Evolutionary conservation across 306 rosid genomes (phyloP).

Genomic region (Cajanus cajan): DNA sequence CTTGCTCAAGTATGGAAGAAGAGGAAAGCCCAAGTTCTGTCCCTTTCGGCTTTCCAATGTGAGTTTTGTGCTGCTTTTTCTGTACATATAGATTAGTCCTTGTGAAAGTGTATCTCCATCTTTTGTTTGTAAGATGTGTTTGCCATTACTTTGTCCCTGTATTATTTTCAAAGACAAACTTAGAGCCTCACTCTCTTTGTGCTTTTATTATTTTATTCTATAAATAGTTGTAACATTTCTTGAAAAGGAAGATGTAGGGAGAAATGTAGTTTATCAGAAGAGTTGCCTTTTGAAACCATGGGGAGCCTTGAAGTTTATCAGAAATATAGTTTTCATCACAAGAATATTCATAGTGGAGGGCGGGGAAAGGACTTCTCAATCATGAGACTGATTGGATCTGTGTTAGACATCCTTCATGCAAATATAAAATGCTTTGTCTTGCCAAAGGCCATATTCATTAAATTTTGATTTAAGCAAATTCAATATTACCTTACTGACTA

Average conservation of each 20-base stretch:
- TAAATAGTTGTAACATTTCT: constrained; percentile 12
- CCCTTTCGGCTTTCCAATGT: constrained; percentile 97
- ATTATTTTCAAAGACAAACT: constrained; percentile 11
- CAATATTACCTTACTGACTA: constrained; percentile 4
- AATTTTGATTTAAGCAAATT: not conserved
- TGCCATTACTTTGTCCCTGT: not conserved
- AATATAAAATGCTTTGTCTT: constrained; percentile 7
- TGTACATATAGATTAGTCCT: constrained; percentile 7
- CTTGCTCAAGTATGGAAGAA: constrained; percentile 98
- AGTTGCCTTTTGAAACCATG: too few species aligned
- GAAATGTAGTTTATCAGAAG: too few species aligned
- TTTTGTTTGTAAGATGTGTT: not conserved
- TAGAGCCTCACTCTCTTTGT: constrained; percentile 3
- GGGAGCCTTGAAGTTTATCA: not conserved
- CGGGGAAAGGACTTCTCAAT: not conserved
- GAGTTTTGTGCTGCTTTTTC: constrained; percentile 42
- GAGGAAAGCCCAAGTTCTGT: constrained; percentile 98
- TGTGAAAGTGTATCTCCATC: not conserved
- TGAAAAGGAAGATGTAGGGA: not conserved
- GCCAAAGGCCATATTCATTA: not conserved
- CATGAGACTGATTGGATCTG: constrained; percentile 7
- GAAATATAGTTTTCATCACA: not conserved
- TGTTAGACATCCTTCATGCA: not conserved
- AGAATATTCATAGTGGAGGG: not conserved
- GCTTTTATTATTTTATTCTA: constrained; percentile 16